phyloP scores from a whole-genome alignment of 179 eudicot species.

The Nepenthes alata region DNA sequence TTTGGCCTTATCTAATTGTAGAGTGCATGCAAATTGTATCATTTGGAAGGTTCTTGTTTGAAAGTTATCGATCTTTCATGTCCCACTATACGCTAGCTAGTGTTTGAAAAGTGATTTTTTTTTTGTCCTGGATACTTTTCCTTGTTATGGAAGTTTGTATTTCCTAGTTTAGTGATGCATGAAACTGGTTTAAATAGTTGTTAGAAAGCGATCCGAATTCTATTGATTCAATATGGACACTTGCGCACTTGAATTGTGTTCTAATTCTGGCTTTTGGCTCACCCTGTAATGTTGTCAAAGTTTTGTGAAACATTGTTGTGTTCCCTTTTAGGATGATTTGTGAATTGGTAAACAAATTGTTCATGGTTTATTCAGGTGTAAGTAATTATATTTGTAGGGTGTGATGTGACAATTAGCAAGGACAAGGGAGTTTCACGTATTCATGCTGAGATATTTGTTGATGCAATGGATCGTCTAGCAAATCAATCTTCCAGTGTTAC shows the following conservation, averaged over 20 bases:
- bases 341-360: not conserved
- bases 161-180: not conserved
- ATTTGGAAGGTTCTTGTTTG: no score
- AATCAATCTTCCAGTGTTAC: constrained; percentile 23
- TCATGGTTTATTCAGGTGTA: not conserved
- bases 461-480: constrained; percentile 39
- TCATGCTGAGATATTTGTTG: constrained; percentile 79
- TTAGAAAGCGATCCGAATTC: not conserved
- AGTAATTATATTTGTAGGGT: constrained; percentile 38
- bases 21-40: no score
- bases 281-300: no score
- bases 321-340: not conserved
- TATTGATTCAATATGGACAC: not conserved
- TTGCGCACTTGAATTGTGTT: not conserved
- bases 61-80: no score
- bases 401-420: constrained; percentile 61
- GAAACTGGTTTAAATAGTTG: not conserved
- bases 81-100: no score
- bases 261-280: not conserved
- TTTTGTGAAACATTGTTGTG: not conserved
- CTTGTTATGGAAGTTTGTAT: not conserved
- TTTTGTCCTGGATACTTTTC: not conserved
- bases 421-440: constrained; percentile 94
- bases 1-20: no score
- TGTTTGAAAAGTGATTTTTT: not conserved